These are phyloP conservation scores for Gypsophila paniculata DNA, from an alignment of 179 eudicot species.

Conservation along the genomic window DNA sequence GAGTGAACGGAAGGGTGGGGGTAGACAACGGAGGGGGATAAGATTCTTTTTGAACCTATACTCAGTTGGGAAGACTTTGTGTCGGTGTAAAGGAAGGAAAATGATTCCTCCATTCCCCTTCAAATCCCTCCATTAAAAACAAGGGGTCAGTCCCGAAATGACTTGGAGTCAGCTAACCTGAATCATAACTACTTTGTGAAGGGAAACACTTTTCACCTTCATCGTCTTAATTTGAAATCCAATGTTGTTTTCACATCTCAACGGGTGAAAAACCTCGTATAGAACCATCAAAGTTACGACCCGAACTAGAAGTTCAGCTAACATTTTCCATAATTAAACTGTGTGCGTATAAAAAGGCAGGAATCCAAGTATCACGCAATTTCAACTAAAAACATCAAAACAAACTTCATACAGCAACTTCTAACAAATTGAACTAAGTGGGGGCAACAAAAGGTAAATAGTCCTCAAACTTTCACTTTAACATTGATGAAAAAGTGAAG, in stretches of 20 bases:
- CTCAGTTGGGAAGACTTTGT: too few relatives aligned
- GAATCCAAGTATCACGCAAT: too few relatives aligned
- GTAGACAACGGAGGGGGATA: too few relatives aligned
- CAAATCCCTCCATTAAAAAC: too few relatives aligned
- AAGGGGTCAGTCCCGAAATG: too few relatives aligned
- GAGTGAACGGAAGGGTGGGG: too few relatives aligned
- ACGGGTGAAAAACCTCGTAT: too few relatives aligned
- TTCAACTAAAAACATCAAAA: not conserved
- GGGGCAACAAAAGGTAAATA: constrained; percentile 1
- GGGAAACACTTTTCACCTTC: not conserved
- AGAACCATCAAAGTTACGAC: not conserved
- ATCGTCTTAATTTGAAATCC: not conserved
- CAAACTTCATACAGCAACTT: not conserved
- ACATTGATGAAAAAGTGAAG: constrained; percentile 5
- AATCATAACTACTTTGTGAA: not conserved
- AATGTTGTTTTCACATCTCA: not conserved
- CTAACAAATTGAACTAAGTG: not conserved
- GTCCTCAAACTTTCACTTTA: not conserved
- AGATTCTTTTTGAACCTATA: too few relatives aligned
- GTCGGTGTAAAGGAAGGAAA: too few relatives aligned
- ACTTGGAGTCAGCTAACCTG: not conserved
- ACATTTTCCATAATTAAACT: not conserved
- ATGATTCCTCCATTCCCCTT: too few relatives aligned
- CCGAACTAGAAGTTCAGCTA: not conserved
- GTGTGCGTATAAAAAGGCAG: not conserved